A percentile compares a stretch with the other conserved stretches of the same genome.
Conservation (phyloP, 345 rosid species). For the Theobroma cacao region DNA sequence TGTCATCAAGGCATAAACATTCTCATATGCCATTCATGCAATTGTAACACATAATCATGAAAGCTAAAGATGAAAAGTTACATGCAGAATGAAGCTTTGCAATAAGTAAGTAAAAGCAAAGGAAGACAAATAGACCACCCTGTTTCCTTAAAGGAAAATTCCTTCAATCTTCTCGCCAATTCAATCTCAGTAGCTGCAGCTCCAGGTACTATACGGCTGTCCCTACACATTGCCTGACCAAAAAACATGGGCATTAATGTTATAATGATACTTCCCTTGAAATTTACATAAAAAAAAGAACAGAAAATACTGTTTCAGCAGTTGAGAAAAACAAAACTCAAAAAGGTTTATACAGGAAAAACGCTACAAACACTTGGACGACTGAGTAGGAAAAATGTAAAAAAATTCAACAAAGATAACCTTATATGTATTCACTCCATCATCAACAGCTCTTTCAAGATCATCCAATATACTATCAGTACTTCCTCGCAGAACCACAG, state of each 20-base stretch:
- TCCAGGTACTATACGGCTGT: conserved; percentile 89
- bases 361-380: neutral
- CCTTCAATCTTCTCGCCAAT: conserved; percentile 90
- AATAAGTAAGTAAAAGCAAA: neutral
- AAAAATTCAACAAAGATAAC: conserved; percentile 34
- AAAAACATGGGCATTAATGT: neutral
- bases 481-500: conserved; percentile 93
- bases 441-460: conserved; percentile 99
- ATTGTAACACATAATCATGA: neutral
- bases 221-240: conserved; percentile 94
- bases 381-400: neutral
- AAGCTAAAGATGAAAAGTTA: neutral
- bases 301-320: neutral
- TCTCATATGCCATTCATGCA: neutral
- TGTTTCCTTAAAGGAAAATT: conserved; percentile 84
- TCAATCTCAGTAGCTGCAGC: conserved; percentile 98
- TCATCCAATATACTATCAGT: conserved; percentile 95
- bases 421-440: conserved; percentile 98
- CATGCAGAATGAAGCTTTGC: neutral
- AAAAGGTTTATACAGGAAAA: neutral
- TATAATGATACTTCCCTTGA: neutral
- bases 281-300: neutral
- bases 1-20: neutral
- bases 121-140: conserved; percentile 46
- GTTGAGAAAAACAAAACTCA: neutral